These are phyloP conservation scores for Neofusicoccum laricinum DNA, from an alignment of 2,329 filamentous ascomycete genomes.

Conservation along the genomic window DNA sequence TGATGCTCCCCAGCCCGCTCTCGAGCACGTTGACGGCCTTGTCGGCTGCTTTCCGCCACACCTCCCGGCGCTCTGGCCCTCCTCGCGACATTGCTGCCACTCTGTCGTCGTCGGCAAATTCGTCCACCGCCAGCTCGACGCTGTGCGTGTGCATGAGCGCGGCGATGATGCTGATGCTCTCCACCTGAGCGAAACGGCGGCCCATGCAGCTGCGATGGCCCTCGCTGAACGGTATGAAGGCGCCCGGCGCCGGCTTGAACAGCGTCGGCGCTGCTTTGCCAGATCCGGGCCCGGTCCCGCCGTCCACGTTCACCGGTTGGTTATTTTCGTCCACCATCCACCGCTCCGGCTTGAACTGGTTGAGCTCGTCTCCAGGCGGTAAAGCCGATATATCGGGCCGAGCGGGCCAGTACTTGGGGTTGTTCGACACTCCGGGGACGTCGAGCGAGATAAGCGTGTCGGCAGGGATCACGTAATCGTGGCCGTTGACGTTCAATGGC, in stretches of 20 bases:
- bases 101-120: constrained; percentile 42
- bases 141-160: constrained; percentile 57
- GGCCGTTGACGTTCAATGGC: constrained; percentile 57
- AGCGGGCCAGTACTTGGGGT: constrained; percentile 70
- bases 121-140: constrained; percentile 65
- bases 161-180: constrained; percentile 53
- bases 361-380: constrained; percentile 50
- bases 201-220: constrained; percentile 56
- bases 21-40: constrained; percentile 53
- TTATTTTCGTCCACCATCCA: constrained; percentile 55
- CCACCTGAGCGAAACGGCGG: constrained; percentile 55
- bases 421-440: constrained; percentile 52
- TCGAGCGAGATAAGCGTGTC: constrained; percentile 57
- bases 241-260: constrained; percentile 49
- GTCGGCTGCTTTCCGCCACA: constrained; percentile 62
- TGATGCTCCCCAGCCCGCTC: constrained; percentile 56
- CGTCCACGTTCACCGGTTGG: constrained; percentile 24
- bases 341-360: constrained; percentile 68
- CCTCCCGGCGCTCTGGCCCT: constrained; percentile 48
- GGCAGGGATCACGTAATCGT: constrained; percentile 57
- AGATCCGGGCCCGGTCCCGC: constrained; percentile 40
- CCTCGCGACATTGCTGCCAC: constrained; percentile 36
- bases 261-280: constrained; percentile 57
- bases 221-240: constrained; percentile 56
- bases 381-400: constrained; percentile 29